Conservation (phyloP, 805 yeast species). For the Candida hispaniensis region DNA sequence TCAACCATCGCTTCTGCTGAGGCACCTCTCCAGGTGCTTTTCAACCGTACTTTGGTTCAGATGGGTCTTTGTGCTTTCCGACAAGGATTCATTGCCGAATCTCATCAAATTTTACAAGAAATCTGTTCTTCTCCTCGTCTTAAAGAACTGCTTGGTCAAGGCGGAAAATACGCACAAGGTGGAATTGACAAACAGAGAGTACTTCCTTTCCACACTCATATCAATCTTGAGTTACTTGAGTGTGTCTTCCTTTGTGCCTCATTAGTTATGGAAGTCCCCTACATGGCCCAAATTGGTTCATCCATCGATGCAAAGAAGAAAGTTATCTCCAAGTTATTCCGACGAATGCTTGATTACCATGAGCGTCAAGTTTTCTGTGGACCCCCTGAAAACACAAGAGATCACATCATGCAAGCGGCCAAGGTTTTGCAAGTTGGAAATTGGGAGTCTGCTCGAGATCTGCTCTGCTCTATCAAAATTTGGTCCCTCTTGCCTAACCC, state of each 20-base stretch:
- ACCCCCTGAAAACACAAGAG: constrained; percentile 95
- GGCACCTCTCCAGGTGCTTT: constrained; percentile 75
- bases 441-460: constrained; percentile 68
- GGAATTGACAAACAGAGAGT: constrained; percentile 61
- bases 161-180: constrained; percentile 54
- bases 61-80: constrained; percentile 94
- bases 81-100: constrained; percentile 70
- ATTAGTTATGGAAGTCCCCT: constrained; percentile 83
- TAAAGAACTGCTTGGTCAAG: constrained; percentile 91
- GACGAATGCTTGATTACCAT: constrained; percentile 81
- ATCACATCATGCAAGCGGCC: constrained; percentile 86
- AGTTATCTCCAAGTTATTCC: constrained; percentile 69
- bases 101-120: constrained; percentile 80
- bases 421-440: constrained; percentile 79
- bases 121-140: constrained; percentile 75
- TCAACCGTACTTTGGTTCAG: constrained; percentile 92
- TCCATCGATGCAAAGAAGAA: constrained; percentile 48
- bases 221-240: constrained; percentile 88
- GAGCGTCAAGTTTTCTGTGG: constrained; percentile 94
- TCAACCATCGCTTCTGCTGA: constrained; percentile 75
- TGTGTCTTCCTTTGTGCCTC: constrained; percentile 87
- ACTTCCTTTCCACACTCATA: constrained; percentile 97
- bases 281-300: constrained; percentile 54
- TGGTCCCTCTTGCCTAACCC: constrained; percentile 75
- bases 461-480: constrained; percentile 65